A percentile compares a stretch with the other conserved stretches of the same genome.
These are phyloP conservation scores for Cynara cardunculus DNA, from an alignment of 129 eudicot genomes.

Conservation along the genomic window DNA sequence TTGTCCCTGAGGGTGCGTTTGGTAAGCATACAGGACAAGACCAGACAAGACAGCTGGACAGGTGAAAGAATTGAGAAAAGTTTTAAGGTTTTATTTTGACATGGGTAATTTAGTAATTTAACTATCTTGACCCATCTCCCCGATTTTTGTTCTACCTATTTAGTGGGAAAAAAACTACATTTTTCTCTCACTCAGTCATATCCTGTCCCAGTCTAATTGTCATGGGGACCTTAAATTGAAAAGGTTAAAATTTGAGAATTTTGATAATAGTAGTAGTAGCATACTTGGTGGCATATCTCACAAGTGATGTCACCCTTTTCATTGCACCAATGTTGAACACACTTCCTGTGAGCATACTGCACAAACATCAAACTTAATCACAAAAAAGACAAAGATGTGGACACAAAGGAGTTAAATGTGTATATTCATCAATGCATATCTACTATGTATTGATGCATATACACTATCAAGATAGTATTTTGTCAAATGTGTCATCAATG, in stretches of 20 bases:
- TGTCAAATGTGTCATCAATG: neutral
- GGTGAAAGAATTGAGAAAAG: neutral
- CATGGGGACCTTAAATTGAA: neutral
- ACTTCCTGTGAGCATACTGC: slow-evolving; percentile 97
- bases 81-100: neutral
- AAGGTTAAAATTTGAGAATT: neutral
- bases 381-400: neutral
- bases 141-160: no score
- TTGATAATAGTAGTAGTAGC: neutral
- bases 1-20: neutral
- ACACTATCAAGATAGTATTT: no score
- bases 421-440: neutral
- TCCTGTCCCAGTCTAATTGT: neutral
- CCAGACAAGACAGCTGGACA: no score
- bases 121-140: neutral
- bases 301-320: slow-evolving; percentile 96
- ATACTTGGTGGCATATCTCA: slow-evolving; percentile 96
- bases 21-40: no score
- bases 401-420: neutral
- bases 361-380: slow-evolving; percentile 4
- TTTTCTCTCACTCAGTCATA: no score
- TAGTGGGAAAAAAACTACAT: no score
- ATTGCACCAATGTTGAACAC: slow-evolving; percentile 99
- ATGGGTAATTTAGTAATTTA: neutral
- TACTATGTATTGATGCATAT: neutral